These are phyloP conservation scores for Metschnikowia sp. DNA, from an alignment of 805 yeast species.

Conservation along the genomic window DNA sequence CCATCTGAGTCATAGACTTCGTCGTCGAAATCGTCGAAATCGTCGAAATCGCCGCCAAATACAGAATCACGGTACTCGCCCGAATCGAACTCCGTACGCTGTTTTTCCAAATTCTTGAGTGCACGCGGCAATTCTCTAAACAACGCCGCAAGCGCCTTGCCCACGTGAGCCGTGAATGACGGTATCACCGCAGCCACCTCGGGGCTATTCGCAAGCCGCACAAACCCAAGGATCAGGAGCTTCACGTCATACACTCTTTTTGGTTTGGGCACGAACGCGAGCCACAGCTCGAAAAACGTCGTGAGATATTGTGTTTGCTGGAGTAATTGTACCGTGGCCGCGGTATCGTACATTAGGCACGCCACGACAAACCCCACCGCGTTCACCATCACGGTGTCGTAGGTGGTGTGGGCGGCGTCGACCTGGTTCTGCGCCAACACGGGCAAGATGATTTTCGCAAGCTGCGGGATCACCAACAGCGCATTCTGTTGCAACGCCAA, in stretches of 20 bases:
- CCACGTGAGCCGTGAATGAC: conserved; percentile 32
- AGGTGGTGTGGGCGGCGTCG: conserved; percentile 25
- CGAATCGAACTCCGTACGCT: conserved; percentile 51
- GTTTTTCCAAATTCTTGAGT: conserved; percentile 58
- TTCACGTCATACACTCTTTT: conserved; percentile 80
- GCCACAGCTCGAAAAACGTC: conserved; percentile 63
- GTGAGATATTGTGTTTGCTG: conserved; percentile 36
- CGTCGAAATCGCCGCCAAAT: conserved; percentile 4
- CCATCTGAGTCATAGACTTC: conserved; percentile 21
- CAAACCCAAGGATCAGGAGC: conserved; percentile 63
- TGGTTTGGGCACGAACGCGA: conserved; percentile 50
- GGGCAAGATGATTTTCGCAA: conserved; percentile 44
- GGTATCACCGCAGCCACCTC: conserved; percentile 26
- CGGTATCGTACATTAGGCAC: conserved; percentile 59
- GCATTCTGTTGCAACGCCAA: conserved; percentile 53
- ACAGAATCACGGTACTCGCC: conserved; percentile 22
- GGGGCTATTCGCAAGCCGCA: conserved; percentile 41
- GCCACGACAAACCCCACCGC: conserved; percentile 63
- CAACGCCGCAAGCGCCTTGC: conserved; percentile 48
- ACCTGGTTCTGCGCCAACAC: conserved; percentile 27
- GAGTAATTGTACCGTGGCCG: conserved; percentile 48
- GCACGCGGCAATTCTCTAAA: conserved; percentile 70
- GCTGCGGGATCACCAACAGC: conserved; percentile 41
- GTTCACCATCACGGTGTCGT: conserved; percentile 42
- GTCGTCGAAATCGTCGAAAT: conserved; percentile 13